These are phyloP conservation scores for Eragrostis curvula DNA, from an alignment of 176 grass and related monocot genomes.

Conservation along the genomic window DNA sequence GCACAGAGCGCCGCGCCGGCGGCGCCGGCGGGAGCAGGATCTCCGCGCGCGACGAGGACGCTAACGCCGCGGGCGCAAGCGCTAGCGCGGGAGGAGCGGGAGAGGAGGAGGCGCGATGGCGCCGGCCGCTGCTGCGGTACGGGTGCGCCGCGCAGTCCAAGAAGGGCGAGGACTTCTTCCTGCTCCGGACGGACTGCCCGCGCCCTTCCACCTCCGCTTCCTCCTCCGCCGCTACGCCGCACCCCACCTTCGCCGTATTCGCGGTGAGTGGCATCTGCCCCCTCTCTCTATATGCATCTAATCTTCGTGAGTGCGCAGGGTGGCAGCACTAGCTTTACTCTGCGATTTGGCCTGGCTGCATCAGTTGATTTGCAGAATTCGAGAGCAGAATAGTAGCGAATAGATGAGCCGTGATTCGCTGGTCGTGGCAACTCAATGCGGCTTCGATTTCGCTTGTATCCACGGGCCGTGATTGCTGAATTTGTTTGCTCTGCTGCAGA, in stretches of 20 bases:
- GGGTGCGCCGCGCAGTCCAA: slow-evolving; percentile 90
- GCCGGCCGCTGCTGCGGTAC: slow-evolving; percentile 74
- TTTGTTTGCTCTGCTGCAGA: slow-evolving; percentile 20
- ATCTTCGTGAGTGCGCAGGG: not conserved
- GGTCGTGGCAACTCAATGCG: not conserved
- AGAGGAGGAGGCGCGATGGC: slow-evolving; percentile 45
- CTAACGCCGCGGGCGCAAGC: not conserved
- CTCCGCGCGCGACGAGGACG: slow-evolving; percentile 38
- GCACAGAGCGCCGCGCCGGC: slow-evolving; percentile 31
- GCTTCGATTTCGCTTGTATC: slow-evolving; percentile 29
- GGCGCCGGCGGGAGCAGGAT: slow-evolving; percentile 33
- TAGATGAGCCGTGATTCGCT: slow-evolving; percentile 1
- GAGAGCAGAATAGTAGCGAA: not conserved
- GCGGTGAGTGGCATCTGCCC: slow-evolving; percentile 52
- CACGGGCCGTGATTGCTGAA: slow-evolving; percentile 13
- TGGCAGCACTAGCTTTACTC: not conserved
- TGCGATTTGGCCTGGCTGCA: slow-evolving; percentile 20
- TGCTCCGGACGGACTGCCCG: slow-evolving; percentile 81
- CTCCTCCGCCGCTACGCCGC: slow-evolving; percentile 50
- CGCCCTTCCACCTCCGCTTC: slow-evolving; percentile 56
- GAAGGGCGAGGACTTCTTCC: slow-evolving; percentile 98
- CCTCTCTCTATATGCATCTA: not conserved
- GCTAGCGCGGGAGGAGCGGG: not conserved
- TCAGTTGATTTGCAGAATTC: not conserved
- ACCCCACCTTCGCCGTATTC: slow-evolving; percentile 79